phyloP scores from a whole-genome alignment of 345 rosid genomes.

The Bruguiera gymnorhiza region DNA sequence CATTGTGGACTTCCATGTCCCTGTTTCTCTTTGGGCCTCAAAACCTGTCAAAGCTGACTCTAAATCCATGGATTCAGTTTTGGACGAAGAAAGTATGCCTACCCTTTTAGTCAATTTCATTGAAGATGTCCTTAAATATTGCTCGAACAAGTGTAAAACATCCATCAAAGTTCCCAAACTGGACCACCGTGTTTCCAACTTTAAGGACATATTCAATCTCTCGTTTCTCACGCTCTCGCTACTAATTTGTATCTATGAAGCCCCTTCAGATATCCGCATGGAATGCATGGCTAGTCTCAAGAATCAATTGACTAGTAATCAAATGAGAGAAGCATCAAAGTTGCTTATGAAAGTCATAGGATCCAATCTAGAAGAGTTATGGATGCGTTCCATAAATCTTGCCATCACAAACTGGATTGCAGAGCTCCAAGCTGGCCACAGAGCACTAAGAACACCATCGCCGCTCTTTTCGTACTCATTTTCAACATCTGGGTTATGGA shows the following conservation, averaged over 20 bases:
- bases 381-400: constrained; percentile 86
- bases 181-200: constrained; percentile 23
- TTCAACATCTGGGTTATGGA: constrained; percentile 71
- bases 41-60: constrained; percentile 45
- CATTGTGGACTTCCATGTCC: constrained; percentile 38
- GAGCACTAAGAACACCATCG: constrained; percentile 49
- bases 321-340: constrained; percentile 50
- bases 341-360: constrained; percentile 64
- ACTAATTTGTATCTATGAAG: constrained; percentile 76
- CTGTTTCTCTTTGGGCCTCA: constrained; percentile 64
- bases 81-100: constrained; percentile 40
- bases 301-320: constrained; percentile 43
- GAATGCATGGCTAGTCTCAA: constrained; percentile 51
- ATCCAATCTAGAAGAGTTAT: constrained; percentile 73
- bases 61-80: constrained; percentile 27
- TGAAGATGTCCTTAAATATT: constrained; percentile 55
- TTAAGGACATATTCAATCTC: constrained; percentile 58
- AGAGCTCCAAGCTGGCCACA: constrained; percentile 41
- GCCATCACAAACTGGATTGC: constrained; percentile 76
- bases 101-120: constrained; percentile 48
- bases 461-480: constrained; percentile 68
- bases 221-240: constrained; percentile 57
- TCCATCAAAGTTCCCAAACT: constrained; percentile 44
- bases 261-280: constrained; percentile 57
- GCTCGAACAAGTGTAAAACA: constrained; percentile 33